Percentiles rank a stretch among this genome's conserved stretches.
phyloP scores from a whole-genome alignment of 495 filamentous ascomycete genomes.

The Penicillium herquei region DNA sequence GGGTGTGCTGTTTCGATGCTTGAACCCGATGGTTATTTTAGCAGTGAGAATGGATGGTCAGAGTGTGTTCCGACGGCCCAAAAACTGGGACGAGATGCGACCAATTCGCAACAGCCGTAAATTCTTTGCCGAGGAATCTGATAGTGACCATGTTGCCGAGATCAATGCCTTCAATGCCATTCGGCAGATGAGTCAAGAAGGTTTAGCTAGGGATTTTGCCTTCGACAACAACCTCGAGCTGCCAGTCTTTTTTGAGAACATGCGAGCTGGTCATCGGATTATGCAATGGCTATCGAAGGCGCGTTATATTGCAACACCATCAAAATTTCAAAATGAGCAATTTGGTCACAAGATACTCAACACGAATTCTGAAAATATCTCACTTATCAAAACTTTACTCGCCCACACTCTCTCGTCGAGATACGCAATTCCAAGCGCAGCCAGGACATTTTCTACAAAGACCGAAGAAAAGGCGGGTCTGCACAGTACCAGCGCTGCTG shows the following conservation, averaged over 20 bases:
- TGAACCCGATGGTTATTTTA: conserved; percentile 59
- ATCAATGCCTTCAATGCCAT: conserved; percentile 51
- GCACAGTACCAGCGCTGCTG: no score
- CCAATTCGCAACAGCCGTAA: conserved; percentile 26
- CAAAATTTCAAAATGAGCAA: conserved; percentile 18
- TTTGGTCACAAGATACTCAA: conserved; percentile 49
- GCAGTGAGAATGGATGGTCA: conserved; percentile 36
- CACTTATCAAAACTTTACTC: conserved; percentile 50
- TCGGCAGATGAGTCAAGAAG: conserved; percentile 28
- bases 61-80: conserved; percentile 45
- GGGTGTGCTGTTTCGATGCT: conserved; percentile 58
- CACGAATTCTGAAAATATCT: conserved; percentile 43
- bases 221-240: conserved; percentile 7
- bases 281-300: conserved; percentile 1
- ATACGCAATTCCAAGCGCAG: conserved; percentile 35
- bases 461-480: background rate
- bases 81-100: no score
- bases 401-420: conserved; percentile 49
- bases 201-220: background rate
- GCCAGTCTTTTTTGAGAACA: conserved; percentile 5
- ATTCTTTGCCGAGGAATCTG: conserved; percentile 38
- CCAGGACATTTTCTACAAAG: background rate
- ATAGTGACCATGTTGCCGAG: conserved; percentile 53
- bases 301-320: no score
- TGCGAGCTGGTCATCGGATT: background rate